Evolutionary conservation across 1,284 basidiomycete genomes (phyloP), one percentile per base, ranked within the genome.

Genomic region (Ceratobasidium sp.): DNA sequence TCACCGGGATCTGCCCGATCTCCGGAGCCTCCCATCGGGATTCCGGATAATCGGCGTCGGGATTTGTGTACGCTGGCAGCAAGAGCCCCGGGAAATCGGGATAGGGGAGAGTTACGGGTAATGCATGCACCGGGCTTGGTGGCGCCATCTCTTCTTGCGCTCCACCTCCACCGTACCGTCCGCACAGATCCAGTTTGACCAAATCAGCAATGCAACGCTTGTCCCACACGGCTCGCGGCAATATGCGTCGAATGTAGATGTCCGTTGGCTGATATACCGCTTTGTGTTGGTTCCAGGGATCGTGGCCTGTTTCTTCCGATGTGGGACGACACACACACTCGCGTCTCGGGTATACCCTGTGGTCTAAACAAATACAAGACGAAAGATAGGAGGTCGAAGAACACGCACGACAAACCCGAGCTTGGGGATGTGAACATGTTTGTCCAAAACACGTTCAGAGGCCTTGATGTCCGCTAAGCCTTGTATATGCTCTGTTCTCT

Each of bases 371-470:
- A 9, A 23, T 39, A 30, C 26, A 26, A 8, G 16, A 16, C 12
- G 39, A 28, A 45, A 43, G 39, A 60, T 60, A 45, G 58, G 58
- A 26, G 55, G 58, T 28, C 5, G n/a, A 5, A 57, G 3, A 16
- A 32, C 53, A 39, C 34, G 57, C 32, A 59, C 18, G 8, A 41
- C 28, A 41, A 12, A 23, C 18, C 57, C 18, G 9, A 21, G 5
- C 57, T 4, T 9, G n/a, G 18, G 32, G 55, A 21, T n/a, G 34
- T 34, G 4, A 30, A 3, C 26, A 32, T 8, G 26, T 55, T 39
- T n/a, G 58, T 30, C 50, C 53, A 70, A 39, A 59, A 59, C 55
- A 69, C 65, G 65, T 58, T 69, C 65, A 69, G 53, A 58, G 52
- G 64, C 28, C 62, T 53, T 70, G 65, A 70, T 70, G 65, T 46